These are phyloP conservation scores for Jacaranda mimosifolia DNA, from an alignment of 257 asterid genomes.

Conservation along the genomic window DNA sequence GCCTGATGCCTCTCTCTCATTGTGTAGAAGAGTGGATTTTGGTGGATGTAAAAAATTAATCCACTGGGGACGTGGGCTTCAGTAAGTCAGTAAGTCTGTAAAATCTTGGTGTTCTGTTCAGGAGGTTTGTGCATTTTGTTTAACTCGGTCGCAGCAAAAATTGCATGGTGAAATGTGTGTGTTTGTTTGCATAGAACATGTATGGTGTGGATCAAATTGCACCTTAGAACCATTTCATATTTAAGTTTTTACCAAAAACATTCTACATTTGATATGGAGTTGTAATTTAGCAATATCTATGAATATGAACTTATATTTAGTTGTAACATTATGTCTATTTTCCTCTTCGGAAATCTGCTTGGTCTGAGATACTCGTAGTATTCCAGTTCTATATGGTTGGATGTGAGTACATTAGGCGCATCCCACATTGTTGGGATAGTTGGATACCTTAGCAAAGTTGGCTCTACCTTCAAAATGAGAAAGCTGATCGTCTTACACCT, in stretches of 20 bases:
- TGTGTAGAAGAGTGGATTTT: conserved; percentile 21
- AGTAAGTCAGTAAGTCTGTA: conserved; percentile 46
- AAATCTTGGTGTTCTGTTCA: conserved; percentile 34
- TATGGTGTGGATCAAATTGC: conserved; percentile 38
- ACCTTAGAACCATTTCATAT: conserved; percentile 6
- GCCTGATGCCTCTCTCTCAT: conserved; percentile 33
- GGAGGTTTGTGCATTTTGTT: conserved; percentile 30
- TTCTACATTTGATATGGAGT: conserved; percentile 32
- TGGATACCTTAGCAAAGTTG: too few species aligned
- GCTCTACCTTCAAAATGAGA: too few species aligned
- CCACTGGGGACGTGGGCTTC: conserved; percentile 25
- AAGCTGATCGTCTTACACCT: too few species aligned
- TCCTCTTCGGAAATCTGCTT: too few species aligned
- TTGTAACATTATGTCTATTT: not conserved
- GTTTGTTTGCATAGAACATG: conserved; percentile 32
- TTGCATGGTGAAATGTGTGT: conserved; percentile 29
- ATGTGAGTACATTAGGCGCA: too few species aligned
- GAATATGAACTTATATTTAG: not conserved
- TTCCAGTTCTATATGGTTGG: too few species aligned
- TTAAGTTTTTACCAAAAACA: conserved; percentile 25
- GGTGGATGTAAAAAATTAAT: conserved; percentile 21
- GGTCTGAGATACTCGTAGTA: too few species aligned
- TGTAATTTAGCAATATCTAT: conserved; percentile 26
- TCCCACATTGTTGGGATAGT: too few species aligned
- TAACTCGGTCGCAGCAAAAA: conserved; percentile 23